Evolutionary conservation across 2,329 filamentous ascomycete species (phyloP).

Genomic region (Colletotrichum falcatum): DNA sequence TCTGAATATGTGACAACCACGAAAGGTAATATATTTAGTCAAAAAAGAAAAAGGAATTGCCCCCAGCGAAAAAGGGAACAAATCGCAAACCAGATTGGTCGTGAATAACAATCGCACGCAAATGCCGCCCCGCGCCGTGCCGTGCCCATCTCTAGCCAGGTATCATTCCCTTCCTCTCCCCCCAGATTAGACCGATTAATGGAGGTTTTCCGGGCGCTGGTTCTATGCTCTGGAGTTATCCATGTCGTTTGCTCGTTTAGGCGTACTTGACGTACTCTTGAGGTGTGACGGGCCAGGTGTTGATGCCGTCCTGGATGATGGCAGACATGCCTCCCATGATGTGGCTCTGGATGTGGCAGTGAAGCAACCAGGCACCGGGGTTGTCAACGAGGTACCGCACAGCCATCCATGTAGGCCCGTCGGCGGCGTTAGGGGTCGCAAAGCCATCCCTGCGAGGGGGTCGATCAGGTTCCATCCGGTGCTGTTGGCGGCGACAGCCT

Average conservation of each 20-base stretch:
- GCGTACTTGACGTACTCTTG: constrained; percentile 48
- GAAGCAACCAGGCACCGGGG: constrained; percentile 66
- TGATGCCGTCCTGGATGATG: constrained; percentile 62
- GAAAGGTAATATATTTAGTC: constrained; percentile 18
- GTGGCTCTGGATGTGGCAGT: constrained; percentile 68
- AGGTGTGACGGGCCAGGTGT: constrained; percentile 57
- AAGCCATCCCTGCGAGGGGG: constrained; percentile 66
- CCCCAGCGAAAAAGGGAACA: constrained; percentile 6
- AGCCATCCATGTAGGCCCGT: constrained; percentile 58
- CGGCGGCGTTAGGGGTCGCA: constrained; percentile 50
- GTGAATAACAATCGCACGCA: constrained; percentile 28
- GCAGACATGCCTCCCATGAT: constrained; percentile 67
- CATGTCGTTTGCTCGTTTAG: not conserved
- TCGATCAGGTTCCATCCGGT: constrained; percentile 67
- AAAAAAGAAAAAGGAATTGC: not conserved
- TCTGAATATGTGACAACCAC: constrained; percentile 34
- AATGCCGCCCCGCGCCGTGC: constrained; percentile 21
- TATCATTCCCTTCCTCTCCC: not conserved
- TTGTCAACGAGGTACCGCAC: constrained; percentile 65
- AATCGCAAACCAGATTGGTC: constrained; percentile 15
- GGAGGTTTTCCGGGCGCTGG: not conserved
- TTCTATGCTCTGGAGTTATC: not conserved
- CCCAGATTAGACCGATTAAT: constrained; percentile 19
- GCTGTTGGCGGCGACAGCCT: constrained; percentile 61
- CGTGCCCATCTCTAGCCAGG: constrained; percentile 10